Percentiles rank a stretch among this genome's conserved stretches.
Conservation (phyloP, 345 rosid species). For the Microthlaspi erraticum region DNA sequence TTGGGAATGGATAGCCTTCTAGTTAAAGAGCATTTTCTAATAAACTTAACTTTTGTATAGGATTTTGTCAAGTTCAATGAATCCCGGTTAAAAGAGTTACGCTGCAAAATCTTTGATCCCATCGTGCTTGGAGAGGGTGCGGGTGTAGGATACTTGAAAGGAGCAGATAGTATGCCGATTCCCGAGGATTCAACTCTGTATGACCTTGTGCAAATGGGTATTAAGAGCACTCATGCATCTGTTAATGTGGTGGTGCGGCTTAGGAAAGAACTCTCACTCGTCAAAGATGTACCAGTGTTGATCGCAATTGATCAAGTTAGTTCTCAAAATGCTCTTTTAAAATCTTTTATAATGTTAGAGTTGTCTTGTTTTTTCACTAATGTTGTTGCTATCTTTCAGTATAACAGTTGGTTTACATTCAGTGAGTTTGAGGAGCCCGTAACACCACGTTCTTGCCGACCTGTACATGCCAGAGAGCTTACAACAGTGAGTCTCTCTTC, state of each 20-base stretch:
- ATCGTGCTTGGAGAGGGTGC: conserved; percentile 90
- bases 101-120: conserved; percentile 77
- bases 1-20: conserved; percentile 1
- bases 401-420: conserved; percentile 95
- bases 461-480: conserved; percentile 89
- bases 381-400: conserved; percentile 54
- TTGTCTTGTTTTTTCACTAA: conserved; percentile 3
- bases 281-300: conserved; percentile 86
- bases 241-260: conserved; percentile 80
- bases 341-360: not conserved
- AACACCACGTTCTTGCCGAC: conserved; percentile 68
- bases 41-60: conserved; percentile 51
- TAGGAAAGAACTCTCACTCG: conserved; percentile 87
- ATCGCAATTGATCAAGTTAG: conserved; percentile 96
- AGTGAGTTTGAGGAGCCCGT: conserved; percentile 91
- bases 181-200: conserved; percentile 73
- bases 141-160: conserved; percentile 90
- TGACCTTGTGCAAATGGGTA: conserved; percentile 82
- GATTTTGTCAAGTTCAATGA: conserved; percentile 78
- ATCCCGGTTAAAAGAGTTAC: conserved; percentile 60
- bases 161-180: conserved; percentile 62
- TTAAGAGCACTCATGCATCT: conserved; percentile 81
- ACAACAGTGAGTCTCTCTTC: conserved; percentile 64
- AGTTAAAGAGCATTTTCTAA: conserved; percentile 15
- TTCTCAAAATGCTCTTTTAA: conserved; percentile 2